Evolutionary conservation across 148 eudicot genomes (phyloP), one percentile per base, ranked within the genome.

Genomic region (Beta vulgaris): DNA sequence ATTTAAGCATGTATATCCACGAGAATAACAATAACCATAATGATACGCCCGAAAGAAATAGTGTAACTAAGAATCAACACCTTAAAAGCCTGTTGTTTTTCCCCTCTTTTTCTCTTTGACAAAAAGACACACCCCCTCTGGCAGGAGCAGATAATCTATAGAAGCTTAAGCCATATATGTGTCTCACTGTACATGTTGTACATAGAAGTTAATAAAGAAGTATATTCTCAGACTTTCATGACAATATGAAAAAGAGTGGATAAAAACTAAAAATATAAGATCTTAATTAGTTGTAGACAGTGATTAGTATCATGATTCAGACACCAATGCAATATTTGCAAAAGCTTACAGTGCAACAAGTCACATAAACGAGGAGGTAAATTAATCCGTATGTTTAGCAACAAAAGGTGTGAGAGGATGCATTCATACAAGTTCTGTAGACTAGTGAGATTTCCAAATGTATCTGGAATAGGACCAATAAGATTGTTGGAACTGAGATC

Each of bases 401-500:
- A 53, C 14, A 34, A 35, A 63, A 63, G 2, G 26, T 23, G 15
- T 34, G 43, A 43, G 34, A 39, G 68, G 59, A 53, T 23, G 73
- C 46, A 53, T 46, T 36, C 82, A 70, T 74, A 82, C 85, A 82
- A 73, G 76, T 78, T 78, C 34, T 76, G 69, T 25, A 82, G 68
- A 46, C 35, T 74, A 13, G 35, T 60, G 51, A 83, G 79, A 63
- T 76, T 76, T 46, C 82, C 82, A 69, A 83, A 43, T 6, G 80
- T 67, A 23, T 79, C 82, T 28, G 82, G 83, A 48, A 79, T 79
- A 40, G 76, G 64, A 32, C 82, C 85, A 49, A 58, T 61, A 51
- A 83, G 79, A 44, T 54, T 68, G 77, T 83, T 83, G 73, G 72
- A 69, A 70, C 80, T 79, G 60, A 83, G 80, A 79, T 83, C 80